Evolutionary conservation across 331 rosid genomes (phyloP), one percentile per base, ranked within the genome.

Genomic region (Erythrophleum ivorense): DNA sequence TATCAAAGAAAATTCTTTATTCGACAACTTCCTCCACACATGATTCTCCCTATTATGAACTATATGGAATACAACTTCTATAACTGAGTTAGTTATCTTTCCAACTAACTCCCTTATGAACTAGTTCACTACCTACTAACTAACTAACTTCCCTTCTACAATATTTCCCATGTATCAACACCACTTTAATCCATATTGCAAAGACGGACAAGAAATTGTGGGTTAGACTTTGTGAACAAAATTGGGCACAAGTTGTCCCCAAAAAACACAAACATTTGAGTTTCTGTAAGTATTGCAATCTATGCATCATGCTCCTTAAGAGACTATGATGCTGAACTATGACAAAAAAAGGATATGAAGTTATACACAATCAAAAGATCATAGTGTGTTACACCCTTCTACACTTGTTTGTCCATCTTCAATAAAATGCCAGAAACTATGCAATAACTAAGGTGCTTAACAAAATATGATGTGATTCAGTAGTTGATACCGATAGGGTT

Each of bases 391-490:
- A 53, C 38, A 66, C 46, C 54, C 41, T 65, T 9, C 50, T 55
- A n/a, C 60, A 45, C 67, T 16, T 11, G 7, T 63, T 52, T 75
- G 63, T 4, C 70, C 1, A 1, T 34, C 70, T 15, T 14, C 21
- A 2, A 13, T 14, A 58, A 31, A 57, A 15, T 57, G 46, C 21
- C 57, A 11, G 13, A 71, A 59, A 31, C 16, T 45, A 68, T 29
- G 63, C 72, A 81, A n/a, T 68, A 68, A 55, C 46, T 24, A 14
- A n/a, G 76, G 70, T 5, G 13, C 33, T 36, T 46, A 55, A 58
- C 18, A 41, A 64, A 53, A 53, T 66, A 21, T 45, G 54, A 31
- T 41, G 34, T 76, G 70, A 68, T 75, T 63, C 19, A 55, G 57
- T 38, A 14, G 48, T 36, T 81, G 38, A 81, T 68, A 31, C 7